Conservation (phyloP, 31 red algal genomes). For the Porphyra umbilicalis region DNA sequence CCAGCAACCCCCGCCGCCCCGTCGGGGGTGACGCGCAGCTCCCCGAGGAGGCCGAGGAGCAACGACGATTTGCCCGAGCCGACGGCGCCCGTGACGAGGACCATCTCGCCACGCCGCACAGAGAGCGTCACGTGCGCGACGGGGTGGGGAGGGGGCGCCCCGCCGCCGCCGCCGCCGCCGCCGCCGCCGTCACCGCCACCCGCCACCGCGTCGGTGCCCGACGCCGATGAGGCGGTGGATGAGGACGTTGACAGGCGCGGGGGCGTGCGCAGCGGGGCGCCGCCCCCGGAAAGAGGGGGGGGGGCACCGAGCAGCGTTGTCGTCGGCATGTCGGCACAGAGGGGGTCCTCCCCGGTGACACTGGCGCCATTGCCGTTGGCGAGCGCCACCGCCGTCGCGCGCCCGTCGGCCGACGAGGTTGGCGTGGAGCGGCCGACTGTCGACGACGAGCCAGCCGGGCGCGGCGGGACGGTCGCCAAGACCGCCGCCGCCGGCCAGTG, state of each 20-base stretch:
- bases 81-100: conserved; percentile 48
- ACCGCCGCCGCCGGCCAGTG: background rate
- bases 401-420: background rate
- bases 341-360: background rate
- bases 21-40: conserved; percentile 13
- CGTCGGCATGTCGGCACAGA: background rate
- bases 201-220: background rate
- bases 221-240: background rate
- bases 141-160: background rate
- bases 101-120: conserved; percentile 43
- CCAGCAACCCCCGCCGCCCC: conserved; percentile 5
- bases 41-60: conserved; percentile 64
- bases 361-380: too few relatives aligned
- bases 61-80: conserved; percentile 80
- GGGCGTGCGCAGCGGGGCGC: too few relatives aligned
- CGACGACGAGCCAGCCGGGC: background rate
- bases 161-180: background rate
- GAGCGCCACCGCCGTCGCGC: background rate
- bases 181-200: too few relatives aligned
- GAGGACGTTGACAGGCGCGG: background rate
- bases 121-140: conserved; percentile 20
- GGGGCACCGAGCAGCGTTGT: background rate
- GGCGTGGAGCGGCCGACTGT: background rate
- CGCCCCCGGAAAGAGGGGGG: background rate
- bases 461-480: background rate